phyloP scores from a whole-genome alignment of 2,329 filamentous ascomycete genomes.

The Penicillium sp. region DNA sequence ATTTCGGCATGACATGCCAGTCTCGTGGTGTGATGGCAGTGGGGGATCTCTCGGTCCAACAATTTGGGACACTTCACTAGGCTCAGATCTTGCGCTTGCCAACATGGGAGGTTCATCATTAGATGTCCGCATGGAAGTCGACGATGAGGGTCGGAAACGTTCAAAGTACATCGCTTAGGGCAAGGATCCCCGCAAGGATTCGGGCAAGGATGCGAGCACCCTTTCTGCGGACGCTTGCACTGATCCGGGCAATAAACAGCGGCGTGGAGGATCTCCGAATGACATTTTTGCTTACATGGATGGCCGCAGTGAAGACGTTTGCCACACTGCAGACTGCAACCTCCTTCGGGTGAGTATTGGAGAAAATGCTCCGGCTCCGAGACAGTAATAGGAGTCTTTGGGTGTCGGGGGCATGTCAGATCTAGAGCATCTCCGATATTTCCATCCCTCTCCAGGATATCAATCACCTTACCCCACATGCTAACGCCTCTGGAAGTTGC shows the following conservation, averaged over 20 bases:
- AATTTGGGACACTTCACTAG: slow-evolving; percentile 54
- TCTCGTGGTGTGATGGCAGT: slow-evolving; percentile 60
- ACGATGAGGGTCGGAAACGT: slow-evolving; percentile 12
- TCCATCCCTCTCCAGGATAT: slow-evolving; percentile 52
- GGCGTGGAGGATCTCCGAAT: slow-evolving; percentile 49
- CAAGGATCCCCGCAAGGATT: slow-evolving; percentile 49
- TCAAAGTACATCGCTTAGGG: slow-evolving; percentile 36
- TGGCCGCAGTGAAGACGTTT: slow-evolving; percentile 53
- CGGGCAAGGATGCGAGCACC: slow-evolving; percentile 50
- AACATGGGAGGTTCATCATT: slow-evolving; percentile 37
- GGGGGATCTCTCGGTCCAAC: slow-evolving; percentile 56
- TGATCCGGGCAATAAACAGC: slow-evolving; percentile 47
- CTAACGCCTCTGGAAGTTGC: slow-evolving; percentile 59
- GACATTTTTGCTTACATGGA: slow-evolving; percentile 51
- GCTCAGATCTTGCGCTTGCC: slow-evolving; percentile 49
- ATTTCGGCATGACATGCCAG: slow-evolving; percentile 60
- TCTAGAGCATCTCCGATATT: slow-evolving; percentile 59
- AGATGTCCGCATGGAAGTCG: slow-evolving; percentile 37
- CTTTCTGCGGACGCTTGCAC: slow-evolving; percentile 42
- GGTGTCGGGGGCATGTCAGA: slow-evolving; percentile 67
- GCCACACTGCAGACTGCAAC: slow-evolving; percentile 59
- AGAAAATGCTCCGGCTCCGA: slow-evolving; percentile 63
- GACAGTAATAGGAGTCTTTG: slow-evolving; percentile 55
- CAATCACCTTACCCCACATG: slow-evolving; percentile 68
- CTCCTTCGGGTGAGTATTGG: slow-evolving; percentile 63